These are phyloP conservation scores for Arthrocladium fulminans DNA, from an alignment of 2,329 filamentous ascomycete genomes.

Conservation along the genomic window DNA sequence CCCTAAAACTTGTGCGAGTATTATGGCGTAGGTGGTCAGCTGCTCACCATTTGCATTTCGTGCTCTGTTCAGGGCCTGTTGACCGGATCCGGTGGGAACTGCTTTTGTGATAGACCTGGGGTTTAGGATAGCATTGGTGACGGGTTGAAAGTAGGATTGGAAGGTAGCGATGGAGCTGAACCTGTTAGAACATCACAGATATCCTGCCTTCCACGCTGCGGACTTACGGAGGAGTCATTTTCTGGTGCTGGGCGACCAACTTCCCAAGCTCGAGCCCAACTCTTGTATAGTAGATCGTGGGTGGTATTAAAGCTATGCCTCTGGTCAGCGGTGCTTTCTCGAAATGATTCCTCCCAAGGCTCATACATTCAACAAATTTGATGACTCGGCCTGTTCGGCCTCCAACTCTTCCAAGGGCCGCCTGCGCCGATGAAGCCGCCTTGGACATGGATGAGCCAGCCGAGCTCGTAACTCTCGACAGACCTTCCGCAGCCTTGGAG, in stretches of 20 bases:
- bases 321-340: slow-evolving; percentile 4
- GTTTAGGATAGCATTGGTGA: slow-evolving; percentile 62
- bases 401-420: slow-evolving; percentile 65
- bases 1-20: slow-evolving; percentile 77
- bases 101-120: slow-evolving; percentile 51
- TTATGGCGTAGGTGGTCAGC: slow-evolving; percentile 63
- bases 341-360: neutral
- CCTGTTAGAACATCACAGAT: slow-evolving; percentile 23
- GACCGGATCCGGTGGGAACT: slow-evolving; percentile 41
- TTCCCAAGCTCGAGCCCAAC: slow-evolving; percentile 81
- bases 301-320: slow-evolving; percentile 66
- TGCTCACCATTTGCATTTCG: slow-evolving; percentile 65
- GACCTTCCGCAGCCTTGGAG: slow-evolving; percentile 67
- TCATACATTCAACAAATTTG: slow-evolving; percentile 79
- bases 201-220: no score
- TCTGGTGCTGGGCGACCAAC: slow-evolving; percentile 77
- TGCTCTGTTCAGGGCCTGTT: slow-evolving; percentile 47
- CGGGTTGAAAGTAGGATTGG: slow-evolving; percentile 74
- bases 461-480: slow-evolving; percentile 70
- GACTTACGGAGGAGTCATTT: slow-evolving; percentile 96
- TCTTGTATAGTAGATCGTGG: slow-evolving; percentile 82
- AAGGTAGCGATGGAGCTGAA: slow-evolving; percentile 55
- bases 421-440: slow-evolving; percentile 59
- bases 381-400: slow-evolving; percentile 74
- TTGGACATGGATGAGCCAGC: slow-evolving; percentile 69